phyloP scores from a whole-genome alignment of 345 rosid genomes.

The Populus nigra region DNA sequence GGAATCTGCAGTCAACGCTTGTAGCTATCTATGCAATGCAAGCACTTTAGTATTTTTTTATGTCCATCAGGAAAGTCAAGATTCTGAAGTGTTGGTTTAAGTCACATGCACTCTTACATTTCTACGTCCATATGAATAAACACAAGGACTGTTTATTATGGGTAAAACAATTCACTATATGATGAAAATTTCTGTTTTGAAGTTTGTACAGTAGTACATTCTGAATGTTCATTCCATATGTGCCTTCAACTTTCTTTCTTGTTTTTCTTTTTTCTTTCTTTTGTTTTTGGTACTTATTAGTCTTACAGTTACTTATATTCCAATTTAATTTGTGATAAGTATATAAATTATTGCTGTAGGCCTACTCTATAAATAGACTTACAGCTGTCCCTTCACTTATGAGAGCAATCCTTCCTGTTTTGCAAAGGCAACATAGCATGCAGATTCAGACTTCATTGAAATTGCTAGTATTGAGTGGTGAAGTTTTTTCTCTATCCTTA shows the following conservation, averaged over 20 bases:
- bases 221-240: background rate
- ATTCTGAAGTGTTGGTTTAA: no score
- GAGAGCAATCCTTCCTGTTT: constrained; percentile 63
- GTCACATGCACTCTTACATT: no score
- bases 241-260: background rate
- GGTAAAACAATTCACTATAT: background rate
- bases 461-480: constrained; percentile 83
- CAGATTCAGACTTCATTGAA: constrained; percentile 53
- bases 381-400: constrained; percentile 81
- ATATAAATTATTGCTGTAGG: constrained; percentile 42
- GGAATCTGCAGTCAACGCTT: no score
- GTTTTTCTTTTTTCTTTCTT: background rate
- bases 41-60: no score
- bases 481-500: constrained; percentile 68
- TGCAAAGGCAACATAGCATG: constrained; percentile 42
- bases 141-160: background rate
- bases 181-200: background rate
- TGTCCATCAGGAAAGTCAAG: no score
- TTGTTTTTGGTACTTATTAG: background rate
- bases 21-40: no score
- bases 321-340: background rate
- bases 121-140: no score
- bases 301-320: constrained; percentile 1
- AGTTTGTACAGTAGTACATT: background rate
- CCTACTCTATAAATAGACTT: constrained; percentile 69